Base-by-base conservation (phyloP, 169 alveolate genomes). In the Plasmodium coatneyi region DNA sequence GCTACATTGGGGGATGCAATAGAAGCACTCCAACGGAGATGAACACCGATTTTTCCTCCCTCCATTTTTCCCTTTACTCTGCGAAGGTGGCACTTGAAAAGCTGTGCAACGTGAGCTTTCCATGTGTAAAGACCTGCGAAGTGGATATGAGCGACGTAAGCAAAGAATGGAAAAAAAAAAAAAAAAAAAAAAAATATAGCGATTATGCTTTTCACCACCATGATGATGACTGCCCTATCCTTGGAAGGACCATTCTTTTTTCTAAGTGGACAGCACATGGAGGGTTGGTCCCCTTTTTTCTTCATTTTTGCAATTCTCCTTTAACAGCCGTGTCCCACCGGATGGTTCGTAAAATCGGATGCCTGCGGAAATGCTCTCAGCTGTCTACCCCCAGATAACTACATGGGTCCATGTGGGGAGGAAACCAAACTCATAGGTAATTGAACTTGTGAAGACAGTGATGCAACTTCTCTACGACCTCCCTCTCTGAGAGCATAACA, bases 311-410 rank as follows among this genome's bases (percentile, higher is more conserved):
- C 41, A 9, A 66, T 7, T 41, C 71, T 1, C 54, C 80, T 76
- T 28, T 16, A 16, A 76, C 28, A 86, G 93, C 93, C 93, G 3
- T 86, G 93, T 74, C 93, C 93, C 3, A 5, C 56, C 43, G 41
- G 80, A 74, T 86, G 93, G 93, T 32, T 86, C 32, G 30, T 86
- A 30, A 86, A 86, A 56, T 86, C 93, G 70, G 80, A 86, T n/a
- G 84, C 52, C 54, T 86, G 32, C 12, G 93, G 93, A 76, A 74
- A 22, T n/a, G 81, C 93, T 12, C 14, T 49, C 5, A 76, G 54
- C 28, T 86, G 93, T n/a, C 49, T 86, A 0, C 86, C 93, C 81
- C 93, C 93, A 1, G 93, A 86, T 76, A n/a, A 86, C 43, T 86
- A 86, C 46, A 25, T 1, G n/a, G 93, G 93, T 2, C 43, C 46